phyloP scores from a whole-genome alignment of 345 rosid genomes.

The Rhodamnia argentea region DNA sequence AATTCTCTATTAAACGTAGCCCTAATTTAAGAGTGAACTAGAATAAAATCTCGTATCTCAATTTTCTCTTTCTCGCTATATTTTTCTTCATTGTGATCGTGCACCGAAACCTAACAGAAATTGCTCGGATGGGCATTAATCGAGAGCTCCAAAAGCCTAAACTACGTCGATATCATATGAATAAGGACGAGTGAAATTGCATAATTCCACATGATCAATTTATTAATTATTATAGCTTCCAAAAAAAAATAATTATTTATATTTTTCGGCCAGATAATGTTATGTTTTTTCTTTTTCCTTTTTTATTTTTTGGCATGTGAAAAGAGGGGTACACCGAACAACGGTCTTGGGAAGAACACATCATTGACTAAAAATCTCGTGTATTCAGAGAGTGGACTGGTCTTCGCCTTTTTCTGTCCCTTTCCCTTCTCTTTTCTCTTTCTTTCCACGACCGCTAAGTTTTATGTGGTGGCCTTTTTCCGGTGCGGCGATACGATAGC shows the following conservation, averaged over 20 bases:
- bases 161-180: not conserved
- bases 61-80: too few relatives aligned
- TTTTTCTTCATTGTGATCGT: too few relatives aligned
- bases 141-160: too few relatives aligned
- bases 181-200: not conserved
- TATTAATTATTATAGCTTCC: not conserved
- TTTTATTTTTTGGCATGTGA: not conserved
- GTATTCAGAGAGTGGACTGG: not conserved
- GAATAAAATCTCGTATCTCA: too few relatives aligned
- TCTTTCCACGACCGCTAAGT: not conserved
- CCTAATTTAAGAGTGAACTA: too few relatives aligned
- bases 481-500: accelerated
- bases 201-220: not conserved
- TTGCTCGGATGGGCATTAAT: too few relatives aligned
- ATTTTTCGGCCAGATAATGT: too few relatives aligned
- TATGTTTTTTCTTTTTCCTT: not conserved
- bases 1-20: too few relatives aligned
- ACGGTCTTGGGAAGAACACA: not conserved
- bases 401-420: not conserved
- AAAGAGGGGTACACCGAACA: not conserved
- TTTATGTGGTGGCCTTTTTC: not conserved
- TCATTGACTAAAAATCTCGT: not conserved
- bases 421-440: not conserved
- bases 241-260: too few relatives aligned
- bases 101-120: too few relatives aligned